These are phyloP conservation scores for Aeschynomene evenia DNA, from an alignment of 306 rosid genomes.

Conservation along the genomic window DNA sequence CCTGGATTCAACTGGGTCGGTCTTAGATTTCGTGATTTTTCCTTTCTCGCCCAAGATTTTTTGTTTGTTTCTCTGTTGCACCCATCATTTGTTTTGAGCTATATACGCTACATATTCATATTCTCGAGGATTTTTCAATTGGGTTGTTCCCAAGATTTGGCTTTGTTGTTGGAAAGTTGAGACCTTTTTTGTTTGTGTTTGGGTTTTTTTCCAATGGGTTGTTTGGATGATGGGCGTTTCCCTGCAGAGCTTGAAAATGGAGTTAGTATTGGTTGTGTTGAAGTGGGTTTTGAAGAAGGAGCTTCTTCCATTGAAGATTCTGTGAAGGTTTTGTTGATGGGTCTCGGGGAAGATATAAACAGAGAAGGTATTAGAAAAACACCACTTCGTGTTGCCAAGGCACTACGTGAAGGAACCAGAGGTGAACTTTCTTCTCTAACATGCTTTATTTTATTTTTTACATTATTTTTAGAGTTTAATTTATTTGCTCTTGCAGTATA, in stretches of 20 bases:
- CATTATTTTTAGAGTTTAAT: background rate
- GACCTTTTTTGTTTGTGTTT: background rate
- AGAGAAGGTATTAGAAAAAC: slow-evolving; percentile 87
- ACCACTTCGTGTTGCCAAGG: slow-evolving; percentile 92
- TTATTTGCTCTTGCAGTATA: background rate
- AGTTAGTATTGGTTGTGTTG: slow-evolving; percentile 38
- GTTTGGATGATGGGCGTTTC: slow-evolving; percentile 73
- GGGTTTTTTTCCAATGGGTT: slow-evolving; percentile 55
- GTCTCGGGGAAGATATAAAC: slow-evolving; percentile 79
- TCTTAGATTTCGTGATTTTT: background rate
- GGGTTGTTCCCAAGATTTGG: background rate
- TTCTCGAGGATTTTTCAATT: background rate
- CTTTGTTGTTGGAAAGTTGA: background rate
- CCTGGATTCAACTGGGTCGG: background rate
- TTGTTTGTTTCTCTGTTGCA: background rate
- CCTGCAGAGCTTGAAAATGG: slow-evolving; percentile 63
- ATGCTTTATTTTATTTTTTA: background rate
- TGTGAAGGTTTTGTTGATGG: slow-evolving; percentile 75
- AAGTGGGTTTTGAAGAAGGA: slow-evolving; percentile 42
- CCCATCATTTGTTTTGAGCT: background rate
- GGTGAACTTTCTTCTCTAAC: slow-evolving; percentile 40
- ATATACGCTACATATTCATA: too few relatives aligned
- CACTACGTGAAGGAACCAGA: slow-evolving; percentile 89
- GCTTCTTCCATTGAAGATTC: slow-evolving; percentile 65
- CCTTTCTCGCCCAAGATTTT: background rate